A percentile compares a stretch with the other conserved stretches of the same genome.
These are phyloP conservation scores for Didymella lethalis DNA, from an alignment of 2,329 filamentous ascomycete species.

Conservation along the genomic window DNA sequence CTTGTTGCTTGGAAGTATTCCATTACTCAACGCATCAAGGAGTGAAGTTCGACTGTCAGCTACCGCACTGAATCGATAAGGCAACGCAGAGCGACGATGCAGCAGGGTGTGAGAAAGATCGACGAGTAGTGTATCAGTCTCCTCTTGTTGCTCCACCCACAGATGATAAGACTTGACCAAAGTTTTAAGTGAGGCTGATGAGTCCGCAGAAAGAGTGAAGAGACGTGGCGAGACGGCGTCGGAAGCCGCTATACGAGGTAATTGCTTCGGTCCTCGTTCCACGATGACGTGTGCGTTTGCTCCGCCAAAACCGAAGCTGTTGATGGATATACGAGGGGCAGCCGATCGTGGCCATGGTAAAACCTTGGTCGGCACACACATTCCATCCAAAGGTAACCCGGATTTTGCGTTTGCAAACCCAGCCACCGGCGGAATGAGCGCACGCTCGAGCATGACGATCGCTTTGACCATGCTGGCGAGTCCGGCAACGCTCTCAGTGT, in stretches of 20 bases:
- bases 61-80: slow-evolving; percentile 4
- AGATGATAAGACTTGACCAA: neutral
- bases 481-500: slow-evolving; percentile 37
- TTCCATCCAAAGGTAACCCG: slow-evolving; percentile 16
- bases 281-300: slow-evolving; percentile 24
- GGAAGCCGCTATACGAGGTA: neutral
- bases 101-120: slow-evolving; percentile 22
- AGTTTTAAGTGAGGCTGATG: neutral
- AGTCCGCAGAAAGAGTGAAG: slow-evolving; percentile 1
- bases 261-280: neutral
- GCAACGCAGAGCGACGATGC: slow-evolving; percentile 8
- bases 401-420: slow-evolving; percentile 29
- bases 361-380: neutral
- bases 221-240: neutral
- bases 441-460: slow-evolving; percentile 32
- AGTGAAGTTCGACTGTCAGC: slow-evolving; percentile 5
- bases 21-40: neutral
- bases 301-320: slow-evolving; percentile 27
- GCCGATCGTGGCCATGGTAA: neutral
- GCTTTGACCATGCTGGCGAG: slow-evolving; percentile 41
- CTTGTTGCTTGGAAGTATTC: neutral
- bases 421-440: slow-evolving; percentile 33
- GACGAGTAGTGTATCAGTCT: neutral
- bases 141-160: neutral
- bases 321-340: slow-evolving; percentile 11